Evolutionary conservation across 768 basidiomycete species (phyloP).

Genomic region (Boletus sensibilis): DNA sequence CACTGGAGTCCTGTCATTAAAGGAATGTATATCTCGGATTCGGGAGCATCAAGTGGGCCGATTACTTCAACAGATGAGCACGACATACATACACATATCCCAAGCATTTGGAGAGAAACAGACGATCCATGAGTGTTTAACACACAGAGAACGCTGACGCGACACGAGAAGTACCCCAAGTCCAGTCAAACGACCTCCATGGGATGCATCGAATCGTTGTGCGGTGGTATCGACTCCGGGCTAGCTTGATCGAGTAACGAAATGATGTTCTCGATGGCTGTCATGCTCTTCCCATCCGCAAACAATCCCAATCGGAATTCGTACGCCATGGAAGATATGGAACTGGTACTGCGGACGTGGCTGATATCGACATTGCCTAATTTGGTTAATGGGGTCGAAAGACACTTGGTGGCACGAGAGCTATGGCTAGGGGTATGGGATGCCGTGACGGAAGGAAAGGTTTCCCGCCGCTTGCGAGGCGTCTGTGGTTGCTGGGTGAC

Average conservation of each 20-base stretch:
- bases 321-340: constrained; percentile 30
- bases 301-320: constrained; percentile 26
- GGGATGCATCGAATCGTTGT: not conserved
- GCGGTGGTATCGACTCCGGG: constrained; percentile 7
- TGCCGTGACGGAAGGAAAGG: constrained; percentile 5
- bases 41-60: not conserved
- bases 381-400: constrained; percentile 21
- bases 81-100: constrained; percentile 2
- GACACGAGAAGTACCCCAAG: not conserved
- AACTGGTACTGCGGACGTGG: constrained; percentile 18
- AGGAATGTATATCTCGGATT: not conserved
- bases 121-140: not conserved
- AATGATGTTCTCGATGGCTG: constrained; percentile 27
- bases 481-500: not conserved
- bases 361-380: constrained; percentile 10
- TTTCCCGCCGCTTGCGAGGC: constrained; percentile 15
- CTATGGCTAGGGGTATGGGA: not conserved
- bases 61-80: constrained; percentile 3
- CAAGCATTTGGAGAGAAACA: not conserved
- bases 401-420: constrained; percentile 7
- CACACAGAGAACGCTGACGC: not conserved
- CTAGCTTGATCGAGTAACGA: constrained; percentile 30
- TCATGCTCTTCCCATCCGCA: constrained; percentile 23
- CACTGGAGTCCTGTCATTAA: not conserved
- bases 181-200: constrained; percentile 9